phyloP scores from a whole-genome alignment of 2,329 filamentous ascomycete species.

The Penicillium olsonii region DNA sequence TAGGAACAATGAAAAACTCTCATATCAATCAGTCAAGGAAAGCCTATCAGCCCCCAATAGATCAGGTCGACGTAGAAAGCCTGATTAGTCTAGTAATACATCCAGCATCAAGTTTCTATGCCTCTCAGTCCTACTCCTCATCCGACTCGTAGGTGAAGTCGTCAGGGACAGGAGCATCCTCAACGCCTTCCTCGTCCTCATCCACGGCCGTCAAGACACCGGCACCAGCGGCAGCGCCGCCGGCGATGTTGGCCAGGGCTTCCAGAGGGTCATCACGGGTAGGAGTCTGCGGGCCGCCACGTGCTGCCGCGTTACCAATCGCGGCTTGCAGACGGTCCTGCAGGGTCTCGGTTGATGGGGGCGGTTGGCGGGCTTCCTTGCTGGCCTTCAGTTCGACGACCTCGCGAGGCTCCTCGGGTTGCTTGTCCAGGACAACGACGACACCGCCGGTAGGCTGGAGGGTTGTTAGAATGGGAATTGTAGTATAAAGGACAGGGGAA shows the following conservation, averaged over 20 bases:
- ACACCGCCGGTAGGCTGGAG: conserved; percentile 85
- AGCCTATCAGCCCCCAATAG: conserved; percentile 18
- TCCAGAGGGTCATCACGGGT: conserved; percentile 30
- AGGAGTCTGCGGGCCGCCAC: conserved; percentile 29
- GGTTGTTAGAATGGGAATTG: conserved; percentile 43
- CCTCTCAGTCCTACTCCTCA: conserved; percentile 29
- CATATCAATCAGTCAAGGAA: conserved; percentile 20
- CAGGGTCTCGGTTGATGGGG: conserved; percentile 43
- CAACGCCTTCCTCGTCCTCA: conserved; percentile 59
- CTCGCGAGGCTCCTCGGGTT: conserved; percentile 74
- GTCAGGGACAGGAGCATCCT: conserved; percentile 50
- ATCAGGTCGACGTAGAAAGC: conserved; percentile 28
- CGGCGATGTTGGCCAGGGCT: conserved; percentile 23
- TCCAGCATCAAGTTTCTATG: conserved; percentile 25
- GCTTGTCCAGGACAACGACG: conserved; percentile 83
- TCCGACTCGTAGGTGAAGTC: conserved; percentile 52
- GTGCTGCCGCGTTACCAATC: conserved; percentile 33
- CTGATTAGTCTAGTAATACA: conserved; percentile 43
- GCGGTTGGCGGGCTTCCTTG: conserved; percentile 58
- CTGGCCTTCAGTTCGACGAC: conserved; percentile 91
- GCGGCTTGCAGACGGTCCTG: conserved; percentile 47
- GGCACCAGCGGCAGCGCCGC: conserved; percentile 69
- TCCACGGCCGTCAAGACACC: conserved; percentile 84
- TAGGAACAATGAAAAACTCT: conserved; percentile 16
- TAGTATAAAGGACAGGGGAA: conserved; percentile 14